Evolutionary conservation across 495 filamentous ascomycete genomes (phyloP).

Genomic region (Podospora appendiculata): DNA sequence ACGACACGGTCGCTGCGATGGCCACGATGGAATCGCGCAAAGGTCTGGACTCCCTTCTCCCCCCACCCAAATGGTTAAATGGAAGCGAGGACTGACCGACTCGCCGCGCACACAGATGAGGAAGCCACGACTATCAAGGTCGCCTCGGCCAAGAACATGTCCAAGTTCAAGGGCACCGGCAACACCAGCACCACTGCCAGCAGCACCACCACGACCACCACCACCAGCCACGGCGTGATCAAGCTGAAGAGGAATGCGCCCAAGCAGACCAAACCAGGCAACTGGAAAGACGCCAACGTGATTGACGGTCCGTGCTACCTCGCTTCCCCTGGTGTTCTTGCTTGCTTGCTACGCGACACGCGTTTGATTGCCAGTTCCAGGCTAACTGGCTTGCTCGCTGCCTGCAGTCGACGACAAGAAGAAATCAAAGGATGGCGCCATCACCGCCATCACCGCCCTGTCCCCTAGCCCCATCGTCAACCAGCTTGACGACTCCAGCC

Average conservation of each 20-base stretch:
- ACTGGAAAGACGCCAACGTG: slow-evolving; percentile 44
- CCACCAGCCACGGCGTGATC: slow-evolving; percentile 39
- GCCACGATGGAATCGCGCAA: slow-evolving; percentile 26
- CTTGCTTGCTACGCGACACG: no score
- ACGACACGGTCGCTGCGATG: slow-evolving; percentile 2
- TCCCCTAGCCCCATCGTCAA: slow-evolving; percentile 56
- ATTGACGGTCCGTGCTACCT: slow-evolving; percentile 43
- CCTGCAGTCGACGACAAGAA: slow-evolving; percentile 34
- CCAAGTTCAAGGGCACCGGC: slow-evolving; percentile 14
- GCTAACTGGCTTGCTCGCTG: background rate
- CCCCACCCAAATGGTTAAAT: background rate
- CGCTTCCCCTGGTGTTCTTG: no score
- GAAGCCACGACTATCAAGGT: slow-evolving; percentile 48
- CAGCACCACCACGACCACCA: no score
- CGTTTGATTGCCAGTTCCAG: background rate
- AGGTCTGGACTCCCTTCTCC: slow-evolving; percentile 8
- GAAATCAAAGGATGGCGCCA: slow-evolving; percentile 32
- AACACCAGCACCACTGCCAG: no score
- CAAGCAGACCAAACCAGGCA: slow-evolving; percentile 50
- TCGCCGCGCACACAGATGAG: slow-evolving; percentile 25
- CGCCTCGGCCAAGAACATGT: slow-evolving; percentile 55
- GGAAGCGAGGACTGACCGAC: background rate
- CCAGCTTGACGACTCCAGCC: slow-evolving; percentile 59
- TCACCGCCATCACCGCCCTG: slow-evolving; percentile 35
- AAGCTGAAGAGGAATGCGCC: slow-evolving; percentile 60